Evolutionary conservation across 176 grass and related monocot genomes (phyloP).

Genomic region (Microstegium vimineum): DNA sequence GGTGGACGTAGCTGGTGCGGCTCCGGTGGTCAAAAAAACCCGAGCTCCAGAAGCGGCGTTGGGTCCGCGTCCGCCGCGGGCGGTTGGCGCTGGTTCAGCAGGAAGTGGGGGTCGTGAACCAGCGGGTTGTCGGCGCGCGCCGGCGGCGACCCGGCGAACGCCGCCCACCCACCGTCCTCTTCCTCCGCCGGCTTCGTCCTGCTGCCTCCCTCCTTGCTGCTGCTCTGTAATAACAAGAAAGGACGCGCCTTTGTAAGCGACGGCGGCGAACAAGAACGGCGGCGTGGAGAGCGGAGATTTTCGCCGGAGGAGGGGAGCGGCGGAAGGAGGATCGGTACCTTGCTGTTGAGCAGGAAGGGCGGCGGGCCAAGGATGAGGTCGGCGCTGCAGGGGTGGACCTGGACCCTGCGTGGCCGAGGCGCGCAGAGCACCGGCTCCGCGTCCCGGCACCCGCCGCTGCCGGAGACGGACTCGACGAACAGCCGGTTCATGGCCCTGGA

Average conservation of each 20-base stretch:
- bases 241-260: neutral
- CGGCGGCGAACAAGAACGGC: neutral
- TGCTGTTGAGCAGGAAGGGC: constrained; percentile 21
- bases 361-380: constrained; percentile 55
- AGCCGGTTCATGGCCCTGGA: constrained; percentile 22
- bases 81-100: constrained; percentile 43
- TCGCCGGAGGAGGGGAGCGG: no score
- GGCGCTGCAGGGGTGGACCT: constrained; percentile 39
- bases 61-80: neutral
- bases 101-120: constrained; percentile 62
- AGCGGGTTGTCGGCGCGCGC: constrained; percentile 67
- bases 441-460: constrained; percentile 23
- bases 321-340: no score
- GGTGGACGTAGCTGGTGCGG: constrained; percentile 19
- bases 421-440: constrained; percentile 46
- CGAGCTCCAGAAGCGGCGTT: constrained; percentile 3
- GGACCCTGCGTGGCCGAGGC: constrained; percentile 31
- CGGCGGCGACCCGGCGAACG: constrained; percentile 67
- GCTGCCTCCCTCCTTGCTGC: constrained; percentile 12
- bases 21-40: constrained; percentile 45
- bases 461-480: constrained; percentile 25
- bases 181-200: neutral
- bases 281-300: no score
- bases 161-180: constrained; percentile 15
- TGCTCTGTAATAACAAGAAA: neutral